Base-by-base conservation (phyloP, 2,329 filamentous ascomycete species). In the Tolypocladium capitatum region DNA sequence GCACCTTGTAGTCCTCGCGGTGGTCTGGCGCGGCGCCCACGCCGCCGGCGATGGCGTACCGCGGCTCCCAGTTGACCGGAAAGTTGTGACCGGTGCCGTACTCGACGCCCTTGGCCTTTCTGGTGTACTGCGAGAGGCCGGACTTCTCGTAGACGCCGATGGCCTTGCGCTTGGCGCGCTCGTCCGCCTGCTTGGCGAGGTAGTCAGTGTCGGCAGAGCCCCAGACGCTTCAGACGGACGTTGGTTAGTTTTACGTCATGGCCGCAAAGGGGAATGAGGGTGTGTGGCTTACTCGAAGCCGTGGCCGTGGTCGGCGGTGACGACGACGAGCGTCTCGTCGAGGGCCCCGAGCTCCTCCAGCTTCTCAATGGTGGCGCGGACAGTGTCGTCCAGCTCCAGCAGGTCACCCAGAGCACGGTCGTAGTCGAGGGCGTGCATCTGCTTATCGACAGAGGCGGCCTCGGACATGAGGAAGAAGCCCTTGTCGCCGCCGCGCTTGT, bases 391-490 rank as follows among this genome's bases (percentile, higher is more conserved):
- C 32, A 94, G 76, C 68, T 94, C 87, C 36, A 94, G 78, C 1
- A 94, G 78, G 57, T 94, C 87, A 47, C 84, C 87, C 0, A 94
- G 79, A 1, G 87, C 84, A 47, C 87, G 84, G 67, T 92, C 85
- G 62, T 92, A 92, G 68, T 92, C 87, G 20, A 92, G 76, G 2
- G 71, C 64, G 68, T 94, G 87, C 86, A 94, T 92, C 74, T 87
- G 83, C 74, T 94, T 94, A 68, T 92, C 87, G 56, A 94, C 85
- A 2, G 81, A 86, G 16, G 87, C 87, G 27, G 83, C 87, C 65
- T 94, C 87, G 13, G 81, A 81, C 86, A 94, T 92, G 59, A 94
- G 74, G 73, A 92, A 88, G 76, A 84, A 94, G 6, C 87, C 87
- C 50, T 85, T 75, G 49, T 83, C 74, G 32, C 75, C 75, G 28